These are phyloP conservation scores for Microstroma glucosiphilum DNA, from an alignment of 1,284 basidiomycete genomes.

Conservation along the genomic window DNA sequence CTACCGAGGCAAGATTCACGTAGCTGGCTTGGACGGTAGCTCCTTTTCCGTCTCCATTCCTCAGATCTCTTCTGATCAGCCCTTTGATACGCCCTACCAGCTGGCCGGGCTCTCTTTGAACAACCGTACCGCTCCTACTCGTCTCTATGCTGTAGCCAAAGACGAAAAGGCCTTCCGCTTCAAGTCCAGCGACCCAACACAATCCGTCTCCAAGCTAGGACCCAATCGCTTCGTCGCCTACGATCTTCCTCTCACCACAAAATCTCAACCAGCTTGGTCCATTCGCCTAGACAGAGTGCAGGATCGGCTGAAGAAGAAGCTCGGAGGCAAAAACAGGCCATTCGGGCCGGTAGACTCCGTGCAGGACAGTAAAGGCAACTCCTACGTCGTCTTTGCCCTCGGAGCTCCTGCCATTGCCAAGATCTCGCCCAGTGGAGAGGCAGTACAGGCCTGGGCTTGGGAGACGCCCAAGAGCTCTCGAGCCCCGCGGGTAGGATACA, in stretches of 20 bases:
- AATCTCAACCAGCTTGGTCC: slow-evolving; percentile 31
- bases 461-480: too few relatives aligned
- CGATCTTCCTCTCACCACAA: slow-evolving; percentile 30
- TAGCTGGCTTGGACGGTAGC: slow-evolving; percentile 9
- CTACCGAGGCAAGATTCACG: slow-evolving; percentile 33
- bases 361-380: slow-evolving; percentile 42
- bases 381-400: slow-evolving; percentile 45
- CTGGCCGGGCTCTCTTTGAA: slow-evolving; percentile 42
- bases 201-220: slow-evolving; percentile 22
- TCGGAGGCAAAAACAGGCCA: slow-evolving; percentile 26
- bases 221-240: slow-evolving; percentile 43
- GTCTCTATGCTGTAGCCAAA: slow-evolving; percentile 43
- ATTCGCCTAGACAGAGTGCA: slow-evolving; percentile 35
- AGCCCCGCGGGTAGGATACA: slow-evolving; percentile 23
- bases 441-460: too few relatives aligned
- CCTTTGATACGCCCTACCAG: slow-evolving; percentile 35
- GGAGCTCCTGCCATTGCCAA: slow-evolving; percentile 46
- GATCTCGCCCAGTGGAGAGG: slow-evolving; percentile 28
- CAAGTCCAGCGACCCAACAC: slow-evolving; percentile 15
- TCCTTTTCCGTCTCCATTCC: slow-evolving; percentile 20
- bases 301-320: slow-evolving; percentile 23
- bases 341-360: slow-evolving; percentile 44
- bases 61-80: slow-evolving; percentile 32
- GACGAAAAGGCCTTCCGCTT: slow-evolving; percentile 41
- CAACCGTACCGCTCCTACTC: slow-evolving; percentile 23